A percentile compares a stretch with the other conserved stretches of the same genome.
Evolutionary conservation across 78 protist genomes (phyloP).

Genomic region (Mastigamoeba balamuthi): DNA sequence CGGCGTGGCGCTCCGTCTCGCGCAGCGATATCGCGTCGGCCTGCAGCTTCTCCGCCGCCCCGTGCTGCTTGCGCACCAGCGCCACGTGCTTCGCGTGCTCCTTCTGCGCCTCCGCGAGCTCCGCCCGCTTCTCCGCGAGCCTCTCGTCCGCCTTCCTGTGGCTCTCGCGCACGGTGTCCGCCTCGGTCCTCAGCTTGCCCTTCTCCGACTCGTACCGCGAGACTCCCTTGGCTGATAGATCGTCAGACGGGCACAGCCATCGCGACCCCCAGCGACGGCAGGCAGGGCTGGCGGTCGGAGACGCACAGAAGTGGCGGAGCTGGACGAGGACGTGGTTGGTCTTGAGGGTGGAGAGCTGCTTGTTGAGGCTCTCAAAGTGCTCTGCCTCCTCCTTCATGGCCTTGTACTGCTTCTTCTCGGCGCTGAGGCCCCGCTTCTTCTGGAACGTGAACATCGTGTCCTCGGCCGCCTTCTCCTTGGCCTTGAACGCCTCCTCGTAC

Average conservation of each 20-base stretch:
- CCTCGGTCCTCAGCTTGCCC: not conserved
- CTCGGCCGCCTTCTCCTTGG: conserved; percentile 18
- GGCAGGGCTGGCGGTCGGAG: too few species aligned
- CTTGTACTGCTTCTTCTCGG: conserved; percentile 61
- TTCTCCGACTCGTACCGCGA: too few species aligned
- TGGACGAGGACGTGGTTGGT: not conserved
- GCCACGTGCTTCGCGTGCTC: conserved; percentile 13
- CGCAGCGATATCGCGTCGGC: too few species aligned
- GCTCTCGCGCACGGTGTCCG: not conserved
- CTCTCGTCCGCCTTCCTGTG: not conserved
- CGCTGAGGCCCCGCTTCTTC: conserved; percentile 32
- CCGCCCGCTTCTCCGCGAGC: not conserved
- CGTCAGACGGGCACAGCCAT: too few species aligned
- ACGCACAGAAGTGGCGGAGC: not conserved
- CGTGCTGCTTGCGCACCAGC: conserved; percentile 1
- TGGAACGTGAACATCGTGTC: conserved; percentile 13
- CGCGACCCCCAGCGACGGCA: too few species aligned
- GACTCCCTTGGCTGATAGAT: too few species aligned
- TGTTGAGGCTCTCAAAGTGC: conserved; percentile 4
- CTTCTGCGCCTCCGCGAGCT: not conserved
- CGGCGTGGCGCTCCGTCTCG: too few species aligned
- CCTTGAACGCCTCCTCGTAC: not conserved
- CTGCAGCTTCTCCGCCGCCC: not conserved
- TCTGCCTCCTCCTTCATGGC: conserved; percentile 81
- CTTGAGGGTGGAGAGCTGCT: not conserved